These are phyloP conservation scores for Gloeopeniophorella convolvens DNA, from an alignment of 768 basidiomycete species.

Conservation along the genomic window DNA sequence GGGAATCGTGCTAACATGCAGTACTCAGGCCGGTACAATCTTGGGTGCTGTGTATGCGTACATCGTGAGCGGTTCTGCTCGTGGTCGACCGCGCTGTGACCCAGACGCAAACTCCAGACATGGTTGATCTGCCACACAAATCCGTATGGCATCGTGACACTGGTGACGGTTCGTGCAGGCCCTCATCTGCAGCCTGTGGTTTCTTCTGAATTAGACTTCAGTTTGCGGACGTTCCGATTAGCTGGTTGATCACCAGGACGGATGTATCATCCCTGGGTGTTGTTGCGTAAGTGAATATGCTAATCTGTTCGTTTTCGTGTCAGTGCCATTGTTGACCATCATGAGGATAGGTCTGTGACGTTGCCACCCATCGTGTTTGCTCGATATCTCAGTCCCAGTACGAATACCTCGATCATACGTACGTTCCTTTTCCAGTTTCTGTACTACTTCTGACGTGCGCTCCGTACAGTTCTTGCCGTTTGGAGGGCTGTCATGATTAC, in stretches of 20 bases:
- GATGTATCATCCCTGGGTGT: slow-evolving; percentile 35
- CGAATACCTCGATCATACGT: slow-evolving; percentile 5
- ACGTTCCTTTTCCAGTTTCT: background rate
- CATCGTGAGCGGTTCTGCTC: slow-evolving; percentile 26
- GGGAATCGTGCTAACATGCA: background rate
- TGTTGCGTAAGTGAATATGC: slow-evolving; percentile 32
- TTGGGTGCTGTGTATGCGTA: slow-evolving; percentile 30
- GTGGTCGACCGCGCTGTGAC: no score
- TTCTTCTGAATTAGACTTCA: slow-evolving; percentile 14
- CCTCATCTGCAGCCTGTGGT: background rate
- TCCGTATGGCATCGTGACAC: slow-evolving; percentile 35
- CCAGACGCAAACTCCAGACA: no score
- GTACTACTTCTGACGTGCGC: background rate
- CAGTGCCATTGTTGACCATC: background rate
- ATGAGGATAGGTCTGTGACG: slow-evolving; percentile 32
- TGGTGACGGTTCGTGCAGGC: slow-evolving; percentile 35
- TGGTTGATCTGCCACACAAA: slow-evolving; percentile 35
- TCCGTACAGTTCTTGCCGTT: slow-evolving; percentile 32
- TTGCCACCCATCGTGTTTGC: slow-evolving; percentile 37
- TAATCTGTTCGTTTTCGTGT: background rate
- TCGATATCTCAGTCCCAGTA: slow-evolving; percentile 23
- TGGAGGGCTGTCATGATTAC: slow-evolving; percentile 37
- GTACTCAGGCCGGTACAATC: slow-evolving; percentile 27
- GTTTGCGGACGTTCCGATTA: slow-evolving; percentile 40
- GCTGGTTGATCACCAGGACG: slow-evolving; percentile 38